phyloP scores from a whole-genome alignment of 768 basidiomycete genomes.

The Boletus huronensis region DNA sequence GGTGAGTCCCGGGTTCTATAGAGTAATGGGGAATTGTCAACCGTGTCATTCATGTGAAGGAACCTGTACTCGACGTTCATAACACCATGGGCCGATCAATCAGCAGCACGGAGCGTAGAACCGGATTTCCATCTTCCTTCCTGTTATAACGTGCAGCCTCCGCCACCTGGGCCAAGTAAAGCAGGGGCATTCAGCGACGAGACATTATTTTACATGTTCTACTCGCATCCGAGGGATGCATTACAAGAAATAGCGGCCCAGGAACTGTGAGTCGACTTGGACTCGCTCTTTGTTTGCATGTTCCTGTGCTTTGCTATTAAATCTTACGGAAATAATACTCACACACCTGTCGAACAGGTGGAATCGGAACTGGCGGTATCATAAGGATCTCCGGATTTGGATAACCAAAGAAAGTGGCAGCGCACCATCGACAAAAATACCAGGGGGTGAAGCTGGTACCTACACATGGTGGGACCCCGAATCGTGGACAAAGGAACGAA shows the following conservation, averaged over 20 bases:
- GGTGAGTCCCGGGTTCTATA: conserved; percentile 51
- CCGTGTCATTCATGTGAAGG: conserved; percentile 34
- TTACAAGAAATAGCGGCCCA: conserved; percentile 93
- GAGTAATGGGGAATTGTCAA: conserved; percentile 17
- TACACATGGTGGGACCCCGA: conserved; percentile 91
- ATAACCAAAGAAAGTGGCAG: conserved; percentile 87
- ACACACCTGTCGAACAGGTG: conserved; percentile 47
- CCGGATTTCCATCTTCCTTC: conserved; percentile 88
- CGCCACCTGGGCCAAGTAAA: conserved; percentile 77
- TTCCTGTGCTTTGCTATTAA: neutral
- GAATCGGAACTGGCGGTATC: conserved; percentile 94
- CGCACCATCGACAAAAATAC: conserved; percentile 69
- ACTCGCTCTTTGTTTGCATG: conserved; percentile 9
- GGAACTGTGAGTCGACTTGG: conserved; percentile 70
- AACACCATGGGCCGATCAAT: conserved; percentile 94
- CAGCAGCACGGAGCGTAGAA: conserved; percentile 80
- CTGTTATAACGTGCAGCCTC: conserved; percentile 91
- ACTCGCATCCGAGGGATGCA: conserved; percentile 86
- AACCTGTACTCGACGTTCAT: conserved; percentile 91
- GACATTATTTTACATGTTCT: conserved; percentile 98
- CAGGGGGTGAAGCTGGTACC: conserved; percentile 79
- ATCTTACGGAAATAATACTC: conserved; percentile 2
- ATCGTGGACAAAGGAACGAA: conserved; percentile 72
- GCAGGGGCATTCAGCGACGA: conserved; percentile 89
- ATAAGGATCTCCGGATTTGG: conserved; percentile 83